phyloP scores from a whole-genome alignment of 176 grass and related monocot genomes.

The Otatea glauca region DNA sequence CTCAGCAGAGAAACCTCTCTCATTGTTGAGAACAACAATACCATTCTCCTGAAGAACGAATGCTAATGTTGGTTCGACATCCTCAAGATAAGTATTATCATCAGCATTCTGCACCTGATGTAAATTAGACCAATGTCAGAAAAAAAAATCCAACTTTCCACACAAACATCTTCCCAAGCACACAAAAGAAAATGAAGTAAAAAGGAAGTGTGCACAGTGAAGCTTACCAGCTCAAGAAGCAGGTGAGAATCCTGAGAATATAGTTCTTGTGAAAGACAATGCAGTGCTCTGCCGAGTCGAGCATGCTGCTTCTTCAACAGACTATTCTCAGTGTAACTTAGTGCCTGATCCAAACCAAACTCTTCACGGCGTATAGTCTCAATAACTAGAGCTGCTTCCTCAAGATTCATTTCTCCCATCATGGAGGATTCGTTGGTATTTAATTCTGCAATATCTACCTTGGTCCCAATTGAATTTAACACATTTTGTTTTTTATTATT shows the following conservation, averaged over 20 bases:
- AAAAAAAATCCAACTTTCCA: constrained; percentile 32
- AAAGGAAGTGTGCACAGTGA: constrained; percentile 11
- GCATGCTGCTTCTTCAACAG: constrained; percentile 95
- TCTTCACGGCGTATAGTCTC: constrained; percentile 90
- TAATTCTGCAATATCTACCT: constrained; percentile 39
- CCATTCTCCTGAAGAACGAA: constrained; percentile 91
- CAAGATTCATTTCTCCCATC: constrained; percentile 44
- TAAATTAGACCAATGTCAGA: constrained; percentile 44
- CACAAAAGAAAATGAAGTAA: constrained; percentile 32
- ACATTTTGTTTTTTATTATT: constrained; percentile 37
- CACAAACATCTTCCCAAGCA: constrained; percentile 1
- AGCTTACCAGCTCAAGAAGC: constrained; percentile 91
- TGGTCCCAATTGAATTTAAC: constrained; percentile 24
- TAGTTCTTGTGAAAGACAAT: constrained; percentile 94
- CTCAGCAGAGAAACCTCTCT: constrained; percentile 79
- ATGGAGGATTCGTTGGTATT: constrained; percentile 28
- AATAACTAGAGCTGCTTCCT: constrained; percentile 66
- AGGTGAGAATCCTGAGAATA: constrained; percentile 99
- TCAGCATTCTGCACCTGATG: constrained; percentile 94
- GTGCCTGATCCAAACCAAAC: constrained; percentile 81
- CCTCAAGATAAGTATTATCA: constrained; percentile 82
- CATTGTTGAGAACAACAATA: constrained; percentile 90
- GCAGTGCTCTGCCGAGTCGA: constrained; percentile 94
- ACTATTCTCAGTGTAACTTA: constrained; percentile 61
- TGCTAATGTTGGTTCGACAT: constrained; percentile 81